Evolutionary conservation across 306 rosid genomes (phyloP), one percentile per base, ranked within the genome.

Genomic region (Benincasa hispida): DNA sequence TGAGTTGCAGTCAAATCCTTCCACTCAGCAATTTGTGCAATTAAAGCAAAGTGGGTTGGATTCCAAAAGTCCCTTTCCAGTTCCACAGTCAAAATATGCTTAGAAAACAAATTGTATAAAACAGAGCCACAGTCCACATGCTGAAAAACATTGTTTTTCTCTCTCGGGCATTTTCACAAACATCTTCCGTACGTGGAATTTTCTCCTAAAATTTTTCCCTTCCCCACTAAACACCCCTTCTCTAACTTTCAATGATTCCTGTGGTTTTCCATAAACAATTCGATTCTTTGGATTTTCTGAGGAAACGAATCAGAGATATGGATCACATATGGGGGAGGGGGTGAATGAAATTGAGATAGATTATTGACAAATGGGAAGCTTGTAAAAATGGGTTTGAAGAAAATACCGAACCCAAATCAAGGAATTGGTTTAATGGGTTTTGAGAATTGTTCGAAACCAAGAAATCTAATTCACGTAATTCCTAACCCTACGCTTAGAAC

Each of bases 1-100:
- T 41, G 75, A 24, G 75, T 68, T 68, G 55, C 55, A 41, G 55
- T 68, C 75, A 68, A 68, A 68, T 68, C 55, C 75, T 24, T 68
- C 54, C 55, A 68, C 54, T 68, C 28, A 21, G 22, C 56, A 42
- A 68, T 11, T 68, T 66, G 73, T 66, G 50, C 30, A 21, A 66
- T 39, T 42, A 41, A 68, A 68, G 75, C 55, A 41, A 68, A 68
- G 74, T 42, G 56, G 35, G 27, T 5, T 39, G 28, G 53, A 68
- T 68, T 32, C 34, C 34, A 13, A 68, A 28, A 41, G 74, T 22
- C 74, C 54, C 55, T 68, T 50, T 50, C 55, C 55, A 50, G 0
- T 68, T 41, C 74, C 74, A 41, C 34, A 35, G 25, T 65, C 48
- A 65, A 35, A 18, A n/a, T n/a, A 65, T 68, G 11, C 74, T 19